A percentile compares a stretch with the other conserved stretches of the same genome.
These are phyloP conservation scores for Ricinus communis DNA, from an alignment of 345 rosid species.

Conservation along the genomic window DNA sequence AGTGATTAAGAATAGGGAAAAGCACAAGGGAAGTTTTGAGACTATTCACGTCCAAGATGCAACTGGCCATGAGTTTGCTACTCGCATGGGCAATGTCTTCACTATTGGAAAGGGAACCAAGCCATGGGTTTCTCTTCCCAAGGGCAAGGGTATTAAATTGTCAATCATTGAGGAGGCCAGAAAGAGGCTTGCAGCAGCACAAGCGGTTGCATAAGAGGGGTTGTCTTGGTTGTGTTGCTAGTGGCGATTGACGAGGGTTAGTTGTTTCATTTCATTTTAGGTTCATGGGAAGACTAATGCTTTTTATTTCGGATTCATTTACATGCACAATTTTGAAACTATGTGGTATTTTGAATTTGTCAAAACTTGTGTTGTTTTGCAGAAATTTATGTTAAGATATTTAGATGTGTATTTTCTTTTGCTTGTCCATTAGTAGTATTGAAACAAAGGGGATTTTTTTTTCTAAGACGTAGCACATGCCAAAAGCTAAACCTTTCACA, in stretches of 20 bases:
- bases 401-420: too few species aligned
- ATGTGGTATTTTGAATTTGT: background rate
- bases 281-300: background rate
- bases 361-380: background rate
- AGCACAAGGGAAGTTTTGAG: slow-evolving; percentile 11
- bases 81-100: slow-evolving; percentile 1
- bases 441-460: too few species aligned
- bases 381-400: background rate
- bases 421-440: too few species aligned
- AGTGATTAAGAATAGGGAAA: slow-evolving; percentile 2
- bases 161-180: slow-evolving; percentile 10
- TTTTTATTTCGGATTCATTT: background rate
- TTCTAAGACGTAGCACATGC: too few species aligned
- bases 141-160: slow-evolving; percentile 7
- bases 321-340: slow-evolving; percentile 7
- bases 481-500: too few species aligned
- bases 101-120: slow-evolving; percentile 9
- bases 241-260: background rate
- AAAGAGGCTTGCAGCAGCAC: slow-evolving; percentile 9
- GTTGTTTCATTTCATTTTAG: background rate
- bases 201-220: background rate
- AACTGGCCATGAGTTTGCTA: slow-evolving; percentile 5
- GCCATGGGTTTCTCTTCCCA: slow-evolving; percentile 10
- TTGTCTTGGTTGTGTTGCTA: background rate
- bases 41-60: slow-evolving; percentile 9